Conservation (phyloP, 768 basidiomycete genomes). For the Leccinum uliginosum region DNA sequence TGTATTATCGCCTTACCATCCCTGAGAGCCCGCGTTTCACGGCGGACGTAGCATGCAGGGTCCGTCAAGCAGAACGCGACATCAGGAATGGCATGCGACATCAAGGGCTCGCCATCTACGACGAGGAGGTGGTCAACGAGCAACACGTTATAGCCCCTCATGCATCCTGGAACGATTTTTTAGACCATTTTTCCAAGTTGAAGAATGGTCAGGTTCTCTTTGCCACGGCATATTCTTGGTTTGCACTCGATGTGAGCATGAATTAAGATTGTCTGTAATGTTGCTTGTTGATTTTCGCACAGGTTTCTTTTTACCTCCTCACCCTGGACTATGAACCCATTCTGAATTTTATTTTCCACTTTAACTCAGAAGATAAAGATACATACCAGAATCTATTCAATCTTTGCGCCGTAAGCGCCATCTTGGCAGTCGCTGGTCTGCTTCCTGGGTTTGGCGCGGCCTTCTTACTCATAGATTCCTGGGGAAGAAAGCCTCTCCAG, state of each 20-base stretch:
- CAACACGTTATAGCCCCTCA: constrained; percentile 61
- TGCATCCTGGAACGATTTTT: constrained; percentile 66
- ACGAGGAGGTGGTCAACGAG: constrained; percentile 43
- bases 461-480: constrained; percentile 60
- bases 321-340: constrained; percentile 58
- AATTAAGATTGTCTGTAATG: not conserved
- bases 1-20: constrained; percentile 87
- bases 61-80: constrained; percentile 65
- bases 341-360: not conserved
- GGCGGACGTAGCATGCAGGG: constrained; percentile 80
- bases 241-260: constrained; percentile 67
- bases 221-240: constrained; percentile 79
- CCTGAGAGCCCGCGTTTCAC: constrained; percentile 88
- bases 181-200: constrained; percentile 59
- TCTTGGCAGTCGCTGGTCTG: constrained; percentile 67
- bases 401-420: constrained; percentile 62
- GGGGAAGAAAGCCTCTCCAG: constrained; percentile 79
- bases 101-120: constrained; percentile 42
- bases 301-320: constrained; percentile 84
- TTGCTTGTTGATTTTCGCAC: not conserved
- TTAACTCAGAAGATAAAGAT: constrained; percentile 12
- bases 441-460: constrained; percentile 65
- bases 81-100: constrained; percentile 58
- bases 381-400: constrained; percentile 56
- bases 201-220: constrained; percentile 73